Percentiles rank a stretch among this genome's conserved stretches.
Conservation (phyloP, 2,329 filamentous ascomycete genomes). For the Phaeosphaeria sp. region DNA sequence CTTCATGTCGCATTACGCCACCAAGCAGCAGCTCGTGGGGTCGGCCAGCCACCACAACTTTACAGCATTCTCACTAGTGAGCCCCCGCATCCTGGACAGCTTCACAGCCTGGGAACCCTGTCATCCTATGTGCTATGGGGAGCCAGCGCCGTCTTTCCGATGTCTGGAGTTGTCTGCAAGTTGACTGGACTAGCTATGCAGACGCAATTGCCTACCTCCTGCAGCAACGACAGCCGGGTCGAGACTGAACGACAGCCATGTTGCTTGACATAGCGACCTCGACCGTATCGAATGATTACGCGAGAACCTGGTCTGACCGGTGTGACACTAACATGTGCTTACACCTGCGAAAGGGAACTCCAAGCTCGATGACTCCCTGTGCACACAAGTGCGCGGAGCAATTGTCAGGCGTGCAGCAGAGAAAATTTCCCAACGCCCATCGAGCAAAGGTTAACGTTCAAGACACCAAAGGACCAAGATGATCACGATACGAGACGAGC, state of each 20-base stretch:
- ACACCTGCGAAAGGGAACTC: background rate
- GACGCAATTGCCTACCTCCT: conserved; percentile 16
- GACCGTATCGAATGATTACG: conserved; percentile 9
- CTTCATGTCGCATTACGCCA: background rate
- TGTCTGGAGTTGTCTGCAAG: background rate
- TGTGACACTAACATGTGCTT: conserved; percentile 3
- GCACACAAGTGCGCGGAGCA: background rate
- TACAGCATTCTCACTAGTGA: background rate
- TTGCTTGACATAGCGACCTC: background rate
- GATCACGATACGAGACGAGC: conserved; percentile 9
- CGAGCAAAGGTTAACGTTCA: background rate
- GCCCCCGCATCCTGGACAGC: background rate
- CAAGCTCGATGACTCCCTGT: background rate
- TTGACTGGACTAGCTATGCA: background rate
- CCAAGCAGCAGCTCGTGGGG: background rate
- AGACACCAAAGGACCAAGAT: no score
- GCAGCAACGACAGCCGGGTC: conserved; percentile 17
- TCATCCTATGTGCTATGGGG: background rate
- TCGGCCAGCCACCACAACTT: background rate
- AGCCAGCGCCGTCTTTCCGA: background rate
- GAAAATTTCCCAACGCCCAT: background rate
- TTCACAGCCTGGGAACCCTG: background rate
- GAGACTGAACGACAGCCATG: background rate
- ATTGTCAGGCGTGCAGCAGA: background rate
- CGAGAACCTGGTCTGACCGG: conserved; percentile 1